phyloP scores from a whole-genome alignment of 2,329 filamentous ascomycete species.

The Aspergillus sp. region DNA sequence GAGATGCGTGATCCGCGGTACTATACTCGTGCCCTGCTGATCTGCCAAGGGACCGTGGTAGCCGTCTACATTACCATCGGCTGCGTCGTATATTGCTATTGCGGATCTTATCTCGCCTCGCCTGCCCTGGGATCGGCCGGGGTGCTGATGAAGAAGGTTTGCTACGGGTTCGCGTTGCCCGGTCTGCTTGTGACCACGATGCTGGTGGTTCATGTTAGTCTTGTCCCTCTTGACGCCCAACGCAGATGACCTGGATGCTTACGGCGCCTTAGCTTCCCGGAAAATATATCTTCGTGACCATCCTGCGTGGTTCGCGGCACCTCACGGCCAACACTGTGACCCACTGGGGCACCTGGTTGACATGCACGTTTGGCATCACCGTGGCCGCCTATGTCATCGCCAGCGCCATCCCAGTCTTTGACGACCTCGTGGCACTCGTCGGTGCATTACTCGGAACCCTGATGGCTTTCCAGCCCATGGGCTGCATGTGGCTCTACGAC shows the following conservation, averaged over 20 bases:
- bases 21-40: conserved; percentile 32
- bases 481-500: conserved; percentile 34
- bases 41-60: conserved; percentile 33
- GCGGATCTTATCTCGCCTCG: conserved; percentile 48
- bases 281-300: conserved; percentile 18
- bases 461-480: conserved; percentile 19
- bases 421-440: conserved; percentile 18
- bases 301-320: conserved; percentile 16
- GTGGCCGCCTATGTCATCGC: conserved; percentile 20
- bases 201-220: conserved; percentile 23
- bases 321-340: conserved; percentile 14
- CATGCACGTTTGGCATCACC: conserved; percentile 18
- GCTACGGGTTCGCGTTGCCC: conserved; percentile 43
- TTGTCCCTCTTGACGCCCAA: too few species aligned
- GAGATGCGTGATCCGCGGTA: conserved; percentile 38
- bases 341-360: conserved; percentile 21
- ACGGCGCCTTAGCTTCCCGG: conserved; percentile 6
- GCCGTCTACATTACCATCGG: conserved; percentile 37
- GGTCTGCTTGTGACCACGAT: conserved; percentile 30
- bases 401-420: conserved; percentile 21
- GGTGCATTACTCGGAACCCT: conserved; percentile 20
- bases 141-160: conserved; percentile 42
- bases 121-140: conserved; percentile 51
- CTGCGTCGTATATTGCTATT: conserved; percentile 47
- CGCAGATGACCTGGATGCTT: too few species aligned